Evolutionary conservation across 495 filamentous ascomycete species (phyloP).

Genomic region (Astrocystis sublimbata): DNA sequence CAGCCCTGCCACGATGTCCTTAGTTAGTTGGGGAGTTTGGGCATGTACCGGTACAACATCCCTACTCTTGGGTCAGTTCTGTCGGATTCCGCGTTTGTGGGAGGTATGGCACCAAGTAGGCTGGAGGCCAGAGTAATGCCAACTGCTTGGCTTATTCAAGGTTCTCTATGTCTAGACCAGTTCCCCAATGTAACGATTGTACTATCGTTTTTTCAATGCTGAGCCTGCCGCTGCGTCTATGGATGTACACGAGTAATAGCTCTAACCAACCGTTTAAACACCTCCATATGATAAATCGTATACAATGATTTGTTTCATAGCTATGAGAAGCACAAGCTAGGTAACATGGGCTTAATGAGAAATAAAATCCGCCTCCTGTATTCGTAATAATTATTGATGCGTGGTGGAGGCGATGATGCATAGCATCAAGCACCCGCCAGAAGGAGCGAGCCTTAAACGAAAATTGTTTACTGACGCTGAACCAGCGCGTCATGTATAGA

Average conservation of each 20-base stretch:
- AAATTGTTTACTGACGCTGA: not conserved
- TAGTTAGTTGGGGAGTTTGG: too few species aligned
- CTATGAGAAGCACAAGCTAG: not conserved
- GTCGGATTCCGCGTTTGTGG: not conserved
- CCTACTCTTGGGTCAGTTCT: not conserved
- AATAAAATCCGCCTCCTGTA: slow-evolving; percentile 10
- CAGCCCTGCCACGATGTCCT: not conserved
- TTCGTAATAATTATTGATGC: not conserved
- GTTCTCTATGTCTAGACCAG: not conserved
- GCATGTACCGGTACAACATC: slow-evolving; percentile 14
- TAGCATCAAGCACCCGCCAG: not conserved
- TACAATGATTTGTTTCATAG: not conserved
- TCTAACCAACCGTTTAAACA: not conserved
- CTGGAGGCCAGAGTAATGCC: not conserved
- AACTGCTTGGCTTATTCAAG: slow-evolving; percentile 13
- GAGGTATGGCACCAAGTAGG: not conserved
- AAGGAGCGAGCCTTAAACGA: not conserved
- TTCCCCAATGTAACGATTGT: not conserved
- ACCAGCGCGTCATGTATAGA: slow-evolving; percentile 2
- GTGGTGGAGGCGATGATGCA: not conserved
- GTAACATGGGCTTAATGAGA: not conserved
- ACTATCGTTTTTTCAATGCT: not conserved
- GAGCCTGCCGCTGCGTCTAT: slow-evolving; percentile 3
- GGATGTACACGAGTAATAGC: not conserved
- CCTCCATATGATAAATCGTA: not conserved